These are phyloP conservation scores for Zea luxurians DNA, from an alignment of 176 grass and related monocot genomes.

Conservation along the genomic window DNA sequence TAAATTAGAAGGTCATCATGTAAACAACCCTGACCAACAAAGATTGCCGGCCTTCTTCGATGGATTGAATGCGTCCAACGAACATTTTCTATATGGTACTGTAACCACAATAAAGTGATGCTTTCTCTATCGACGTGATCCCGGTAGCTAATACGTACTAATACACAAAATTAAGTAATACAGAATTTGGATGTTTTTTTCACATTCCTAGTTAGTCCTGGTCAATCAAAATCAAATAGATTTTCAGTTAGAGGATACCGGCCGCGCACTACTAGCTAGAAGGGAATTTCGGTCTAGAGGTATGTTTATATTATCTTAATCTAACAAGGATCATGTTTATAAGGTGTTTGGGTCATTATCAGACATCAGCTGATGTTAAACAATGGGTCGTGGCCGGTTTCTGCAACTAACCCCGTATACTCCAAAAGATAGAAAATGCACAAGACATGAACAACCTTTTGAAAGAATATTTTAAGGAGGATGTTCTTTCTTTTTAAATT, in stretches of 20 bases:
- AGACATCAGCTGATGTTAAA: not conserved
- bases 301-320: not conserved
- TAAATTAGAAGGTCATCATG: too few relatives aligned
- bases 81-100: conserved; percentile 14
- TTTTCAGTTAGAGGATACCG: not conserved
- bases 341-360: too few relatives aligned
- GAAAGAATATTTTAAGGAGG: not conserved
- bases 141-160: not conserved
- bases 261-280: not conserved
- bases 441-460: not conserved
- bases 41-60: too few relatives aligned
- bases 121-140: not conserved
- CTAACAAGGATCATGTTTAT: not conserved
- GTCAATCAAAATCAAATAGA: not conserved
- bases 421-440: not conserved
- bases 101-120: not conserved
- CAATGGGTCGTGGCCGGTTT: not conserved
- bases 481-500: not conserved
- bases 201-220: not conserved
- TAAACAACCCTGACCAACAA: too few relatives aligned
- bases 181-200: not conserved
- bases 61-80: not conserved
- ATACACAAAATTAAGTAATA: not conserved
- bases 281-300: not conserved
- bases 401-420: not conserved